Evolutionary conservation across 306 rosid species (phyloP).

Genomic region (Prunus campanulata): DNA sequence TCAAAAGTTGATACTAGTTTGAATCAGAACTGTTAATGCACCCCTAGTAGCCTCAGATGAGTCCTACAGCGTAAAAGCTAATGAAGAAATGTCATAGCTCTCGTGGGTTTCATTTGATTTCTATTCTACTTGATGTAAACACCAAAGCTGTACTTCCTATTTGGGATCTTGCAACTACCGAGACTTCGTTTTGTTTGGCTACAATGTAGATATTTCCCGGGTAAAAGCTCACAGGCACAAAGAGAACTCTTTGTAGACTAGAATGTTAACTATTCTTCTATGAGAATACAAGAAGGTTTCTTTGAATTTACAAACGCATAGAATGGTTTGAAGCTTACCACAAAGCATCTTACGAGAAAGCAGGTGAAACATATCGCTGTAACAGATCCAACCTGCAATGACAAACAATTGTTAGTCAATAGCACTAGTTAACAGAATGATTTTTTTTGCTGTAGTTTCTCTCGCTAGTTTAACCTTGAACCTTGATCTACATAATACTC

Average conservation of each 20-base stretch:
- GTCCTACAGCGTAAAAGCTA: background rate
- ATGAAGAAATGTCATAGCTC: background rate
- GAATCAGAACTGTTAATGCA: background rate
- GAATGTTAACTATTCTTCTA: background rate
- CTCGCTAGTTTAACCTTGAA: background rate
- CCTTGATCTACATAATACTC: background rate
- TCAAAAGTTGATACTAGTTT: background rate
- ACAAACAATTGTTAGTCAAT: conserved; percentile 22
- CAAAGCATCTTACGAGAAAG: conserved; percentile 85
- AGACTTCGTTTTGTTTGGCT: no score
- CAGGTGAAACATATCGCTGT: conserved; percentile 96
- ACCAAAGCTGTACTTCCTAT: background rate
- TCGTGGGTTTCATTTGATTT: background rate
- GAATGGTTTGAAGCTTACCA: conserved; percentile 54
- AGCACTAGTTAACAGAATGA: background rate
- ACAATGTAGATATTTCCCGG: no score
- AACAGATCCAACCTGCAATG: conserved; percentile 90
- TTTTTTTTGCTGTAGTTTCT: background rate
- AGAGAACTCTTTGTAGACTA: background rate
- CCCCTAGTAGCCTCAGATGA: background rate
- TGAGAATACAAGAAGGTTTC: background rate
- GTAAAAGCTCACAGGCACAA: background rate
- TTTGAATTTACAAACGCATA: background rate
- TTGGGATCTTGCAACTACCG: background rate
- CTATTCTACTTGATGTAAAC: background rate